phyloP scores from a whole-genome alignment of 306 rosid genomes.

The Crataegus laevigata region DNA sequence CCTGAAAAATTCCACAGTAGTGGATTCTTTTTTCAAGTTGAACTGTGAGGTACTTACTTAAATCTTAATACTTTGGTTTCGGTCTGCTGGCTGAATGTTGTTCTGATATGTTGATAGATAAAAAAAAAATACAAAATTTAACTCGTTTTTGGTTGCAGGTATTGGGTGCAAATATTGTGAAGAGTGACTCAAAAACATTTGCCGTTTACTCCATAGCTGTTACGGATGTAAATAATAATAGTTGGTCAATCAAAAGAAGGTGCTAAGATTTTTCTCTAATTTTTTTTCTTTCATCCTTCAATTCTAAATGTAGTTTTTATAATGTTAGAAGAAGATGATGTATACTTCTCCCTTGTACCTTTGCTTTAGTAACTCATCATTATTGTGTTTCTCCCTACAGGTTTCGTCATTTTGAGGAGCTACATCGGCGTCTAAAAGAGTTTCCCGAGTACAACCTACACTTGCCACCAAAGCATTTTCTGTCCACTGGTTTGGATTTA shows the following conservation, averaged over 20 bases:
- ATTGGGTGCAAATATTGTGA: slow-evolving; percentile 91
- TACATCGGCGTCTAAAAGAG: slow-evolving; percentile 87
- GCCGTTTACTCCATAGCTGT: slow-evolving; percentile 94
- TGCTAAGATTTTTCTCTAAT: slow-evolving; percentile 24
- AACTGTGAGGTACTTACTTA: slow-evolving; percentile 78
- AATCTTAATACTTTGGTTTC: slow-evolving; percentile 12
- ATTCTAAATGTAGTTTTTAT: not conserved
- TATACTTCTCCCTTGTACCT: not conserved
- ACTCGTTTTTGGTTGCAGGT: slow-evolving; percentile 57
- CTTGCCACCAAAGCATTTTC: slow-evolving; percentile 96
- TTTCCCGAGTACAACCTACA: slow-evolving; percentile 86
- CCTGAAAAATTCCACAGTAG: slow-evolving; percentile 47
- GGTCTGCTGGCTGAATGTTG: slow-evolving; percentile 1
- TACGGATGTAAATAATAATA: slow-evolving; percentile 73
- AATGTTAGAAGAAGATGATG: not conserved
- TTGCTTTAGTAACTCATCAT: slow-evolving; percentile 6
- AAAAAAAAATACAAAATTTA: slow-evolving; percentile 2
- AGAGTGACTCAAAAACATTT: slow-evolving; percentile 87
- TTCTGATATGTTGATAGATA: slow-evolving; percentile 16
- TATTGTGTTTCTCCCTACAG: slow-evolving; percentile 27
- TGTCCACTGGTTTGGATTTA: slow-evolving; percentile 86
- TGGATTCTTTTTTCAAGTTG: slow-evolving; percentile 78
- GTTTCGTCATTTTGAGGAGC: slow-evolving; percentile 99
- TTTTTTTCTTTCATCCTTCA: slow-evolving; percentile 12
- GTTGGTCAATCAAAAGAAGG: slow-evolving; percentile 99